Conservation (phyloP, 140 eudicot genomes). For the Erigeron philadelphicus region DNA sequence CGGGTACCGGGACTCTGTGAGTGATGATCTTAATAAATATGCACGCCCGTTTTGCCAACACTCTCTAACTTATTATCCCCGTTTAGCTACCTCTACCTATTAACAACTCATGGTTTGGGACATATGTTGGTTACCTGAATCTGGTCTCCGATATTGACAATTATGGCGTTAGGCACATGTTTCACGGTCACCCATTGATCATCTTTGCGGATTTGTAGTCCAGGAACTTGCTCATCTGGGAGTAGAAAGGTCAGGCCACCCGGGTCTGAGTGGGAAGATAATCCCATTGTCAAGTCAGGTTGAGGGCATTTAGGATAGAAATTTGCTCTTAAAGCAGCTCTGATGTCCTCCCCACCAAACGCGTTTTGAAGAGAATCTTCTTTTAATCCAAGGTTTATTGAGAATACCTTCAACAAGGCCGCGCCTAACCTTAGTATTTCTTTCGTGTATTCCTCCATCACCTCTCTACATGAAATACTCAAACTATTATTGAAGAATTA, state of each 20-base stretch:
- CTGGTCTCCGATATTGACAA: slow-evolving; percentile 80
- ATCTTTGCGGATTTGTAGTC: slow-evolving; percentile 59
- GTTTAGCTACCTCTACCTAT: not conserved
- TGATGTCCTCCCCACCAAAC: slow-evolving; percentile 70
- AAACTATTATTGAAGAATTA: not conserved
- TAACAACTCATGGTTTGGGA: not conserved
- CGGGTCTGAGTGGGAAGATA: slow-evolving; percentile 86
- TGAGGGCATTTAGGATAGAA: slow-evolving; percentile 85
- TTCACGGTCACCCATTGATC: slow-evolving; percentile 58
- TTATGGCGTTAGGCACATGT: slow-evolving; percentile 57
- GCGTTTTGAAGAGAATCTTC: slow-evolving; percentile 56
- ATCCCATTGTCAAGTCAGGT: slow-evolving; percentile 70
- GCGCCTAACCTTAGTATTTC: slow-evolving; percentile 55
- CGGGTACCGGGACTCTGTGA: no score
- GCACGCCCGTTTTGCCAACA: no score
- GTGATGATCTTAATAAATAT: no score
- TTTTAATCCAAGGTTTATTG: slow-evolving; percentile 53
- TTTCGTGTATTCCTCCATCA: slow-evolving; percentile 46
- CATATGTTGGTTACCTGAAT: slow-evolving; percentile 50
- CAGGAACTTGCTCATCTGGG: slow-evolving; percentile 59
- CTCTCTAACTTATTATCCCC: no score
- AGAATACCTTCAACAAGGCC: slow-evolving; percentile 40
- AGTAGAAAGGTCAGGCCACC: slow-evolving; percentile 74
- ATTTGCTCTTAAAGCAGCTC: slow-evolving; percentile 66
- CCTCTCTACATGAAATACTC: slow-evolving; percentile 41